Conservation (phyloP, 78 protist species). For the Dictyostelium capitatum region DNA sequence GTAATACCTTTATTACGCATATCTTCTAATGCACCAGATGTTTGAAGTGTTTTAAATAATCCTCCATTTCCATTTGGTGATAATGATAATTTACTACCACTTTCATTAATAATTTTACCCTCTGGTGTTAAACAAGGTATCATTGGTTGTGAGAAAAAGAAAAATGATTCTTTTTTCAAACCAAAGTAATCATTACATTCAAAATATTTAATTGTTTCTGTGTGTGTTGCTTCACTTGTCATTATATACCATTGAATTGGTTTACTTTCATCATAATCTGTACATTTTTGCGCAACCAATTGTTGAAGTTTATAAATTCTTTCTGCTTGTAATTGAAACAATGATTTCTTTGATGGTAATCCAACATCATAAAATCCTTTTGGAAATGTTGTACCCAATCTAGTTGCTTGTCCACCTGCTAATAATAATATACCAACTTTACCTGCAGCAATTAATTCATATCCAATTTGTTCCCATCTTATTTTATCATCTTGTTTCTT, state of each 20-base stretch:
- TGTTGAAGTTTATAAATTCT: conserved; percentile 84
- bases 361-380: conserved; percentile 96
- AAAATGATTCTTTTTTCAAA: conserved; percentile 76
- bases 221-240: conserved; percentile 94
- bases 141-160: conserved; percentile 93
- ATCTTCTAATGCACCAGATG: conserved; percentile 85
- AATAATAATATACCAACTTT: conserved; percentile 86
- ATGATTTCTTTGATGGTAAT: conserved; percentile 93
- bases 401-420: conserved; percentile 97
- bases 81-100: conserved; percentile 60
- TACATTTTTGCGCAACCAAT: conserved; percentile 29
- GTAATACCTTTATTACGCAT: conserved; percentile 88
- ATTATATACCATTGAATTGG: conserved; percentile 91
- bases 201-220: conserved; percentile 88
- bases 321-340: conserved; percentile 97
- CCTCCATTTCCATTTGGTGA: conserved; percentile 99
- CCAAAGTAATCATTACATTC: conserved; percentile 91
- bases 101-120: conserved; percentile 89
- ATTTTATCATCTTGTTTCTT: neutral
- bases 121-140: conserved; percentile 93
- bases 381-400: conserved; percentile 95
- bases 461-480: conserved; percentile 79
- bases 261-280: neutral
- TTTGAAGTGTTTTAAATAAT: conserved; percentile 84
- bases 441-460: conserved; percentile 73